These are phyloP conservation scores for Paramyrothecium sp. DNA, from an alignment of 2,329 filamentous ascomycete species.

Conservation along the genomic window DNA sequence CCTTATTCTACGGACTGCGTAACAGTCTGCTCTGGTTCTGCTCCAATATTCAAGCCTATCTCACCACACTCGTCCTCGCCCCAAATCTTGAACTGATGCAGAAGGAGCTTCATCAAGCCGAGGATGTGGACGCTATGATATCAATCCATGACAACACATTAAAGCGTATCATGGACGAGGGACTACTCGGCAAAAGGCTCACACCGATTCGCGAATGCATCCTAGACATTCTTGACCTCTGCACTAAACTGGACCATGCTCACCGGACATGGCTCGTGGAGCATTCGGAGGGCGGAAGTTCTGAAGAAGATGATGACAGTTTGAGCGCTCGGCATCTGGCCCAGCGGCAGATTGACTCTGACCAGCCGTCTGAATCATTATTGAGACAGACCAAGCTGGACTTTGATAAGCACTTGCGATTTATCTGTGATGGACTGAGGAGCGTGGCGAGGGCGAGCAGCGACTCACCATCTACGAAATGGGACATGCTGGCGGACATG, in stretches of 20 bases:
- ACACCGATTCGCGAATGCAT: slow-evolving; percentile 70
- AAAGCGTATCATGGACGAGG: slow-evolving; percentile 61
- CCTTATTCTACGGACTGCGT: slow-evolving; percentile 59
- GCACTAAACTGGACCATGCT: slow-evolving; percentile 63
- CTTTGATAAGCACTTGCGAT: slow-evolving; percentile 65
- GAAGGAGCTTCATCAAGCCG: slow-evolving; percentile 54
- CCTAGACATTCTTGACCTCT: slow-evolving; percentile 74
- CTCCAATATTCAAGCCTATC: slow-evolving; percentile 71
- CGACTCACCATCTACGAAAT: slow-evolving; percentile 57
- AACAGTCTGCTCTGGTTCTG: slow-evolving; percentile 76
- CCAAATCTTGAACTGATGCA: slow-evolving; percentile 58
- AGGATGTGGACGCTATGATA: slow-evolving; percentile 82
- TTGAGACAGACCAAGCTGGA: slow-evolving; percentile 58
- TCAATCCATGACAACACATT: slow-evolving; percentile 64
- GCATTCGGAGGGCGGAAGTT: slow-evolving; percentile 5
- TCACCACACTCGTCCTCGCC: slow-evolving; percentile 70
- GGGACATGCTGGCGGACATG: slow-evolving; percentile 81
- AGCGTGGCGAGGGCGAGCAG: slow-evolving; percentile 73
- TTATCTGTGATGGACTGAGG: slow-evolving; percentile 70
- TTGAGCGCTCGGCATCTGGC: slow-evolving; percentile 27
- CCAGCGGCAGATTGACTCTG: slow-evolving; percentile 7
- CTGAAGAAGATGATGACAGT: slow-evolving; percentile 34
- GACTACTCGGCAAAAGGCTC: slow-evolving; percentile 67
- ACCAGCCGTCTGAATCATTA: slow-evolving; percentile 46
- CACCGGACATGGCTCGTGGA: background rate